A percentile compares a stretch with the other conserved stretches of the same genome.
Evolutionary conservation across 305 asterid species (phyloP).

Genomic region (Fraxinus dipetala): DNA sequence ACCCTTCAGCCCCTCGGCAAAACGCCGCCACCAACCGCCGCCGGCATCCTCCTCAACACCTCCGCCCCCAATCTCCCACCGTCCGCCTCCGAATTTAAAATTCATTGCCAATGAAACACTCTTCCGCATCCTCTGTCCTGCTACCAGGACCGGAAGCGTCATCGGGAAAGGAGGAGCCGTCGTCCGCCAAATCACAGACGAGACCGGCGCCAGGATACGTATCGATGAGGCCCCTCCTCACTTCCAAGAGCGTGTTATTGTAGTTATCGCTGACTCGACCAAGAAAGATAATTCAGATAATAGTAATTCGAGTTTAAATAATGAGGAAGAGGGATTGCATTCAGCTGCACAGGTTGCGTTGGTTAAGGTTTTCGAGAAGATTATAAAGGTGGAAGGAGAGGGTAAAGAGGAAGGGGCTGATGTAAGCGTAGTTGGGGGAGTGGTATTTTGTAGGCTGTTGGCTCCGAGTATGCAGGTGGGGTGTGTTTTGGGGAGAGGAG

Average conservation of each 20-base stretch:
- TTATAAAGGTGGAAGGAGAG: slow-evolving; percentile 21
- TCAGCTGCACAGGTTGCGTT: slow-evolving; percentile 26
- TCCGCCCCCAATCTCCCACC: slow-evolving; percentile 6
- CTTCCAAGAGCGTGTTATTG: slow-evolving; percentile 23
- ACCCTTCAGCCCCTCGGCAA: slow-evolving; percentile 10
- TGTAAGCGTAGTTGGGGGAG: slow-evolving; percentile 3
- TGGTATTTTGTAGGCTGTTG: slow-evolving; percentile 22
- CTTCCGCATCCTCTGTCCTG: slow-evolving; percentile 28
- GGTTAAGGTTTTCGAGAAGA: slow-evolving; percentile 25
- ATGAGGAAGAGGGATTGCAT: not conserved
- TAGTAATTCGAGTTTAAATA: slow-evolving; percentile 2
- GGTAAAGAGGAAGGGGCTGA: slow-evolving; percentile 19
- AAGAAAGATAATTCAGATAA: slow-evolving; percentile 16
- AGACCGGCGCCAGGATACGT: slow-evolving; percentile 26
- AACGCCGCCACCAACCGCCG: slow-evolving; percentile 27
- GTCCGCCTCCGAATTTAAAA: slow-evolving; percentile 2
- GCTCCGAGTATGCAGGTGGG: slow-evolving; percentile 26
- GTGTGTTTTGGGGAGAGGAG: slow-evolving; percentile 22
- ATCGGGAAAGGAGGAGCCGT: slow-evolving; percentile 25
- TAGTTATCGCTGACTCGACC: slow-evolving; percentile 20
- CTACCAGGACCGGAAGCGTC: slow-evolving; percentile 20
- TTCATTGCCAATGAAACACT: slow-evolving; percentile 17
- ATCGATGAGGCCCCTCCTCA: slow-evolving; percentile 19
- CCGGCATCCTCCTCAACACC: slow-evolving; percentile 7
- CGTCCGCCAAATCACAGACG: slow-evolving; percentile 20